Base-by-base conservation (phyloP, 495 filamentous ascomycete species). In the Penicilliopsis zonata region DNA sequence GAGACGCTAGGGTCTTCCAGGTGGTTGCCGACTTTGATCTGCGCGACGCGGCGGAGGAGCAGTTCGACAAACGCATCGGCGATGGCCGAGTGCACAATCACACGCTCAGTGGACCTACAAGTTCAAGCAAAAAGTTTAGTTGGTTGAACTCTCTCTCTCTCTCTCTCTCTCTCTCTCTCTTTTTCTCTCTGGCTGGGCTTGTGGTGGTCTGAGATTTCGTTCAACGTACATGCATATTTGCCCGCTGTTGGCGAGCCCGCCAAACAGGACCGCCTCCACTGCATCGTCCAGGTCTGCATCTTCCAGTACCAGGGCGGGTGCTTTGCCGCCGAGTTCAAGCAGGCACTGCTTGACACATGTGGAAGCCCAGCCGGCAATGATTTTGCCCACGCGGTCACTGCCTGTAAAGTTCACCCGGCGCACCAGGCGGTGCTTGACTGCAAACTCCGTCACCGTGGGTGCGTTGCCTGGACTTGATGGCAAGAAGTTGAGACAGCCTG, bases 221-320 rank as follows among this genome's bases (percentile, higher is more conserved):
- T 6, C 6, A 23, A 23, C 21, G 6, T 10, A 65, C 82, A 92
- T 84, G 60, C 84, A 92, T 23, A 86, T 72, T 53, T 92, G 84
- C 1, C 84, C 84, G 18, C 62, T 43, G 40, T 67, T 40, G 5
- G 39, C 12, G 33, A 60, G 56, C 0, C 61, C 46, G 13, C 66
- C 57, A 12, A 53, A 14, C 9, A 53, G 49, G 27, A 49, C 50
- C 17, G 43, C 43, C 2, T 41, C 22, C 4, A 60, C 67, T 3
- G 65, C 63, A 15, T 49, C 46, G 18, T 59, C 43, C 3, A 70
- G 13, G 30, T 72, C 53, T 2, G 66, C 67, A 44, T 69, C 68
- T 8, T 61, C 53, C 16, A 63, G 49, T 1, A 72, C 56, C 22
- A 70, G 54, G 0, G 57, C 59, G 21, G 45, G 47, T 1, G 61